Percentiles rank a stretch among this genome's conserved stretches.
These are phyloP conservation scores for Glycine tomentella DNA, from an alignment of 306 rosid genomes.

Conservation along the genomic window DNA sequence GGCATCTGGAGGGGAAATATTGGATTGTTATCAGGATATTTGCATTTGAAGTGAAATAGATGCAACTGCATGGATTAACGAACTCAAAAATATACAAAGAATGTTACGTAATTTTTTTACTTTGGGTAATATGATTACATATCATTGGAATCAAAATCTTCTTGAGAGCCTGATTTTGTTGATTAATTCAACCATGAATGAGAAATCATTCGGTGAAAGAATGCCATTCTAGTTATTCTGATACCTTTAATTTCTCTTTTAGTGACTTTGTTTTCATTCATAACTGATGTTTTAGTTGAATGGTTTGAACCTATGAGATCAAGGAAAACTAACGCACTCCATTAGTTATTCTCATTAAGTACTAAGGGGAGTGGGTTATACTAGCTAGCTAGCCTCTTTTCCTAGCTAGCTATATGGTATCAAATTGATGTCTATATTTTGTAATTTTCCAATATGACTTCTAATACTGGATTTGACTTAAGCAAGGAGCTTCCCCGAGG, in stretches of 20 bases:
- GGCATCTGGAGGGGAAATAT: too few species aligned
- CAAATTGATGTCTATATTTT: constrained; percentile 27
- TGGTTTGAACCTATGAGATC: constrained; percentile 17
- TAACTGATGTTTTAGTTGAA: constrained; percentile 15
- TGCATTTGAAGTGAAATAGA: neutral
- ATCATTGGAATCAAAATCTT: neutral
- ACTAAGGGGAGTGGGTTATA: neutral
- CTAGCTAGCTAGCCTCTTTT: neutral
- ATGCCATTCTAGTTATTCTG: constrained; percentile 17
- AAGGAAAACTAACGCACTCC: neutral
- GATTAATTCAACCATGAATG: neutral
- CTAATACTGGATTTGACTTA: constrained; percentile 40
- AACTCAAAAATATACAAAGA: neutral
- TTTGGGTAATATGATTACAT: neutral
- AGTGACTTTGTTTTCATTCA: constrained; percentile 17
- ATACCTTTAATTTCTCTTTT: neutral
- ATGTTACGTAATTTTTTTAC: neutral
- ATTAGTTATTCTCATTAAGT: constrained; percentile 4
- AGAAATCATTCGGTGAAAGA: constrained; percentile 32
- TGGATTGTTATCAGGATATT: too few species aligned
- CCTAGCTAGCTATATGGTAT: neutral
- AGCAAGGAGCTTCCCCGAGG: constrained; percentile 40
- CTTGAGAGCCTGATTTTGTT: neutral
- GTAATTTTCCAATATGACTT: constrained; percentile 26
- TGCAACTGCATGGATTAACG: neutral